Conservation (phyloP, 768 basidiomycete genomes). For the Amanita pallidorosea region DNA sequence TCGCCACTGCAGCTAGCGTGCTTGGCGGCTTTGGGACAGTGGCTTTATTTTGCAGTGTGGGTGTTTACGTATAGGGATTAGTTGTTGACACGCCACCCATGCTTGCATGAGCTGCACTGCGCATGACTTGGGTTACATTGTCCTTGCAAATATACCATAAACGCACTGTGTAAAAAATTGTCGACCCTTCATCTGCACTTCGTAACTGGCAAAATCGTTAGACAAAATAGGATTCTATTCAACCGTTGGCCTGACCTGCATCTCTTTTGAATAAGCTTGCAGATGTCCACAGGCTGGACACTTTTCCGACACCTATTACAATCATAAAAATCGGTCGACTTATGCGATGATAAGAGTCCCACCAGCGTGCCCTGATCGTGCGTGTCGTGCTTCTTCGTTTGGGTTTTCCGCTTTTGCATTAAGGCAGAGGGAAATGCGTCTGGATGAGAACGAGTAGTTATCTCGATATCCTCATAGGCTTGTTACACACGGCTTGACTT, state of each 20-base stretch:
- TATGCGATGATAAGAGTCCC: slow-evolving; percentile 9
- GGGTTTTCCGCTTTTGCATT: slow-evolving; percentile 80
- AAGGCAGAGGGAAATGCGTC: slow-evolving; percentile 91
- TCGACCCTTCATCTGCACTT: slow-evolving; percentile 91
- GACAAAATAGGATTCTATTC: background rate
- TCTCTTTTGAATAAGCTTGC: slow-evolving; percentile 82
- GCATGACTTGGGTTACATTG: slow-evolving; percentile 9
- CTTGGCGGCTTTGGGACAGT: slow-evolving; percentile 87
- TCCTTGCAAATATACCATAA: background rate
- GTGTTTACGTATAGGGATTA: slow-evolving; percentile 67
- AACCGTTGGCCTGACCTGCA: slow-evolving; percentile 46
- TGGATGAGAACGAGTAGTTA: slow-evolving; percentile 83
- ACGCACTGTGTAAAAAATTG: slow-evolving; percentile 87
- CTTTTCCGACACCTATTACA: slow-evolving; percentile 68
- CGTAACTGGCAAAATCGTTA: slow-evolving; percentile 40
- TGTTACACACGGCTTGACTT: background rate
- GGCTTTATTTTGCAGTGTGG: slow-evolving; percentile 76
- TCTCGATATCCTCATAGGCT: slow-evolving; percentile 91
- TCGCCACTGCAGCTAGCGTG: slow-evolving; percentile 63
- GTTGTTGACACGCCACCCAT: slow-evolving; percentile 80
- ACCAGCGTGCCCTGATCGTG: slow-evolving; percentile 54
- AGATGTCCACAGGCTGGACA: slow-evolving; percentile 82
- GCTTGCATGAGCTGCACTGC: slow-evolving; percentile 67
- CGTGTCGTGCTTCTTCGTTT: slow-evolving; percentile 68
- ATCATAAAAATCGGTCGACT: background rate